Conservation (phyloP, 805 yeast species). For the Saccharomyces kudriavzevii region DNA sequence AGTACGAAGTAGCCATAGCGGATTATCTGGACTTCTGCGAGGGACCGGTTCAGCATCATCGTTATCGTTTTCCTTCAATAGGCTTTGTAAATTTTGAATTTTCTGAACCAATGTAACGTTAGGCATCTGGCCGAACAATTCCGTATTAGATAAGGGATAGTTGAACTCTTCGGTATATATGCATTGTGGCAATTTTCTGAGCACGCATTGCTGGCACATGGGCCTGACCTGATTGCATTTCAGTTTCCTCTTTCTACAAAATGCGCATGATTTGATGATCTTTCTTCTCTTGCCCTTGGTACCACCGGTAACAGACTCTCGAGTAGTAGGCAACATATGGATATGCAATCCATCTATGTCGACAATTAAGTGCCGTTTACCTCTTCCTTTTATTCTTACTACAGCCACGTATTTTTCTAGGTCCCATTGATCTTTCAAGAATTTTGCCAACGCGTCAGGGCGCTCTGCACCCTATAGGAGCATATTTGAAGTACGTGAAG, state of each 20-base stretch:
- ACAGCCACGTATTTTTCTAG: neutral
- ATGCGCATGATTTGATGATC: conserved; percentile 37
- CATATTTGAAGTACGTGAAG: neutral
- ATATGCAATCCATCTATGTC: neutral
- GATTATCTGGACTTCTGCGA: conserved; percentile 2
- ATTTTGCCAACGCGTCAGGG: neutral
- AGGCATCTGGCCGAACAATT: conserved; percentile 18
- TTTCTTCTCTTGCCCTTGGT: conserved; percentile 14
- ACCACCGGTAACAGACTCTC: neutral
- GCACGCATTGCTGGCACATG: conserved; percentile 35
- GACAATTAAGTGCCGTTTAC: neutral
- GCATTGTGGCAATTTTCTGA: conserved; percentile 27
- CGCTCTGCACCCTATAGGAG: neutral
- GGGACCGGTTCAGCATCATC: neutral
- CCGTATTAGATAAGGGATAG: conserved; percentile 14
- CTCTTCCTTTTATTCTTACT: neutral
- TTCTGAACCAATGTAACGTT: conserved; percentile 17
- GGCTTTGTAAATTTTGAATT: conserved; percentile 2
- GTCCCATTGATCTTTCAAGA: neutral
- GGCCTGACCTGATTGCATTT: conserved; percentile 50
- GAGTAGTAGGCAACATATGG: neutral
- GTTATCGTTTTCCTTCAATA: neutral
- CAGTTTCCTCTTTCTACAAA: conserved; percentile 56
- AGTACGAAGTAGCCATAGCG: conserved; percentile 10
- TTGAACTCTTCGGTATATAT: conserved; percentile 19